phyloP scores from a whole-genome alignment of 1,284 basidiomycete genomes.

The Pseudozyma sp. region DNA sequence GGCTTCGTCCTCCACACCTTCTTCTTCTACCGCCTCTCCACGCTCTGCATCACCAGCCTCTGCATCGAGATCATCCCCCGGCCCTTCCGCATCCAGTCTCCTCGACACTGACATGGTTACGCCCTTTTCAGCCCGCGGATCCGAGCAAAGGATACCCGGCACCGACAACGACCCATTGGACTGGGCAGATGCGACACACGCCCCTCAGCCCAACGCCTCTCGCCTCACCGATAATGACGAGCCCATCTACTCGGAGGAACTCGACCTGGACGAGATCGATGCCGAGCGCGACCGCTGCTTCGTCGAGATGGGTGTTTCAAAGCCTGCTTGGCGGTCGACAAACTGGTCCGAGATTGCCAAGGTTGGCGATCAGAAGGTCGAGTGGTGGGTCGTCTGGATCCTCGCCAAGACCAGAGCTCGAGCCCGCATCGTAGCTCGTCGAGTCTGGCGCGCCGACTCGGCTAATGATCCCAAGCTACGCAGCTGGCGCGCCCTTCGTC shows the following conservation, averaged over 20 bases:
- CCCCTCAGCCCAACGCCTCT: constrained; percentile 22
- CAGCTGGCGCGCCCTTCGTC: constrained; percentile 34
- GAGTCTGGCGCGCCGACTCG: constrained; percentile 36
- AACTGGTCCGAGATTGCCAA: constrained; percentile 45
- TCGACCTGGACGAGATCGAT: constrained; percentile 51
- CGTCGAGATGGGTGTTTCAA: constrained; percentile 48
- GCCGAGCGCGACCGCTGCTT: constrained; percentile 47
- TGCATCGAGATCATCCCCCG: constrained; percentile 2
- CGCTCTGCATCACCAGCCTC: constrained; percentile 7
- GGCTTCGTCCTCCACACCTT: constrained; percentile 16
- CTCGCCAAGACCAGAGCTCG: constrained; percentile 42
- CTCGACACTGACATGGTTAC: constrained; percentile 42
- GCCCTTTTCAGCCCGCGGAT: constrained; percentile 25
- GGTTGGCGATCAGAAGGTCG: constrained; percentile 45
- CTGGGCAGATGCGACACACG: constrained; percentile 36
- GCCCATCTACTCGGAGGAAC: constrained; percentile 47
- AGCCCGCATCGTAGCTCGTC: constrained; percentile 41
- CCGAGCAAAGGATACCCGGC: constrained; percentile 31
- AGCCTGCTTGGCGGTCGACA: constrained; percentile 37
- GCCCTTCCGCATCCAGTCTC: constrained; percentile 6
- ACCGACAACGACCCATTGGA: constrained; percentile 48
- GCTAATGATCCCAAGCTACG: constrained; percentile 21
- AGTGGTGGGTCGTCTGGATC: constrained; percentile 50
- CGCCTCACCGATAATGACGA: constrained; percentile 34
- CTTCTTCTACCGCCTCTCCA: constrained; percentile 18